phyloP scores from a whole-genome alignment of 768 basidiomycete genomes.

The Candolleomyces eurysporus region DNA sequence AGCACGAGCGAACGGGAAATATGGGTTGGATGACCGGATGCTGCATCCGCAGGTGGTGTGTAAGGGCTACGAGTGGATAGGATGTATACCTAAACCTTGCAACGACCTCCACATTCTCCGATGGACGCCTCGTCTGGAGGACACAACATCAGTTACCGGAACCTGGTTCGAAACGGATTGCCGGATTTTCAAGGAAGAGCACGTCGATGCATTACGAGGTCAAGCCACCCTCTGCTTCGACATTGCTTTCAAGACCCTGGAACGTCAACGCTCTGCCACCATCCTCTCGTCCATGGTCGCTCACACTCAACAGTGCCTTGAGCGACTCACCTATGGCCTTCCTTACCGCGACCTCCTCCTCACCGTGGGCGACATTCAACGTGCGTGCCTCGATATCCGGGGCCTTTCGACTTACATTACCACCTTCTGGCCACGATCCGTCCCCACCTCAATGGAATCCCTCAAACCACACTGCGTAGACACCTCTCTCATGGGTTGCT shows the following conservation, averaged over 20 bases:
- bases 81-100: background rate
- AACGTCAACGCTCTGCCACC: too few relatives aligned
- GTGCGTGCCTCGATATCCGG: too few relatives aligned
- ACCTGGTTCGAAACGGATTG: background rate
- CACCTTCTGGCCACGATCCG: too few relatives aligned
- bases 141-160: background rate
- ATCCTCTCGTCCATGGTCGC: too few relatives aligned
- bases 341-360: too few relatives aligned
- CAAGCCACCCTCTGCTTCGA: background rate
- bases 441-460: background rate
- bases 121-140: background rate
- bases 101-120: background rate
- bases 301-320: too few relatives aligned
- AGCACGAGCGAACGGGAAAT: background rate
- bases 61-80: background rate
- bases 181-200: background rate
- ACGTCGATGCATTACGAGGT: background rate
- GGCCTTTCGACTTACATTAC: too few relatives aligned
- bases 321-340: too few relatives aligned
- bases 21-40: background rate
- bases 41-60: background rate
- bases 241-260: too few relatives aligned
- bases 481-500: background rate
- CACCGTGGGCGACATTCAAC: too few relatives aligned
- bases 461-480: background rate